Conservation (phyloP, 371 early-diverging fungal genomes). For the Actinomucor elegans region DNA sequence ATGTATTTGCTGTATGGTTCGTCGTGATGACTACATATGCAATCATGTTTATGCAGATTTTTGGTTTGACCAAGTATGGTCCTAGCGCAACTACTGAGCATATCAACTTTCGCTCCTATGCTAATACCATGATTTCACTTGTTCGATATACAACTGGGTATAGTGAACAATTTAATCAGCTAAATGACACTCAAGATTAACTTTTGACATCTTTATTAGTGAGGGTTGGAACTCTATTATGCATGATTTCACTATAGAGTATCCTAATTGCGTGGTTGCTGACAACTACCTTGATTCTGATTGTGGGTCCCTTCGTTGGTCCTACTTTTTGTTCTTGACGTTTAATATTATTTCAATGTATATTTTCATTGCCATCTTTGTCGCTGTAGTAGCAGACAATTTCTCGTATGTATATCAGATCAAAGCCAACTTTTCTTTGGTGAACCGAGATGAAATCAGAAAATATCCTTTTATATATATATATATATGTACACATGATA, state of each 20-base stretch:
- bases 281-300: constrained; percentile 59
- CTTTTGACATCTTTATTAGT: constrained; percentile 25
- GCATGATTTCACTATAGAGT: constrained; percentile 66
- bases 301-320: constrained; percentile 65
- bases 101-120: constrained; percentile 64
- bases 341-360: constrained; percentile 79
- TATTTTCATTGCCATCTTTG: constrained; percentile 73
- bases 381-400: constrained; percentile 72
- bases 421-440: constrained; percentile 57
- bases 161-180: too few relatives aligned
- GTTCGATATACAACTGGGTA: constrained; percentile 71
- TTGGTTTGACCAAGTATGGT: constrained; percentile 68
- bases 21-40: constrained; percentile 66
- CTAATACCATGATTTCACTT: constrained; percentile 60
- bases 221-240: constrained; percentile 77
- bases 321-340: constrained; percentile 63
- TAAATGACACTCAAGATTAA: too few relatives aligned
- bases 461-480: too few relatives aligned
- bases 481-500: too few relatives aligned
- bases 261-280: constrained; percentile 61
- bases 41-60: constrained; percentile 73
- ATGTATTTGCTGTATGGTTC: constrained; percentile 69
- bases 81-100: constrained; percentile 51
- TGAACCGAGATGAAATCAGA: constrained; percentile 70
- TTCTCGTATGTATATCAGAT: constrained; percentile 73